Conservation (phyloP, 2,329 filamentous ascomycete species). For the Cadophora malorum region DNA sequence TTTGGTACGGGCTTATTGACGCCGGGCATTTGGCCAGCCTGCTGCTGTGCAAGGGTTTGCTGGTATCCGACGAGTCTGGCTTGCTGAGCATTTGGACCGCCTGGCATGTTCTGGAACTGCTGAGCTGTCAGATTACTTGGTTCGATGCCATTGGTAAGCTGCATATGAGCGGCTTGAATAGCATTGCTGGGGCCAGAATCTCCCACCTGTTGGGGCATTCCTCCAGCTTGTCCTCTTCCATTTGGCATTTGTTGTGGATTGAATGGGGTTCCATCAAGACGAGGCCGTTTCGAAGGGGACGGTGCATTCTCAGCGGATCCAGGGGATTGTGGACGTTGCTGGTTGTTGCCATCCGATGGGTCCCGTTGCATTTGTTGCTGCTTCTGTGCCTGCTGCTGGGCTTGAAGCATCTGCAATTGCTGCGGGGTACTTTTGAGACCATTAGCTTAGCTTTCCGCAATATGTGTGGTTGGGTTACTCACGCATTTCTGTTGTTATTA, state of each 20-base stretch:
- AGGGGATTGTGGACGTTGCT: slow-evolving; percentile 77
- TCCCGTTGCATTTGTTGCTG: slow-evolving; percentile 87
- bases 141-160: slow-evolving; percentile 76
- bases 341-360: slow-evolving; percentile 82
- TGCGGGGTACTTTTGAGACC: slow-evolving; percentile 52
- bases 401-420: slow-evolving; percentile 69
- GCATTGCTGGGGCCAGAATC: slow-evolving; percentile 55
- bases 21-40: slow-evolving; percentile 48
- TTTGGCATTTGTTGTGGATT: slow-evolving; percentile 75
- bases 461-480: slow-evolving; percentile 46
- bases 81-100: slow-evolving; percentile 47
- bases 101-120: slow-evolving; percentile 70
- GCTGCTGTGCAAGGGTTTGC: slow-evolving; percentile 82
- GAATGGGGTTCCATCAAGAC: slow-evolving; percentile 76
- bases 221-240: slow-evolving; percentile 68
- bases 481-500: slow-evolving; percentile 80
- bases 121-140: slow-evolving; percentile 74
- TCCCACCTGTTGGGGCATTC: slow-evolving; percentile 75
- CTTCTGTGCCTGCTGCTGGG: slow-evolving; percentile 75
- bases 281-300: slow-evolving; percentile 88
- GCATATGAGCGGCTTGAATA: slow-evolving; percentile 63
- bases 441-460: neutral
- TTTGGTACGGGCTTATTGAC: slow-evolving; percentile 65
- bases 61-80: slow-evolving; percentile 84
- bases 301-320: slow-evolving; percentile 85